phyloP scores from a whole-genome alignment of 2,329 filamentous ascomycete genomes.

The Colletotrichum tofieldiae region DNA sequence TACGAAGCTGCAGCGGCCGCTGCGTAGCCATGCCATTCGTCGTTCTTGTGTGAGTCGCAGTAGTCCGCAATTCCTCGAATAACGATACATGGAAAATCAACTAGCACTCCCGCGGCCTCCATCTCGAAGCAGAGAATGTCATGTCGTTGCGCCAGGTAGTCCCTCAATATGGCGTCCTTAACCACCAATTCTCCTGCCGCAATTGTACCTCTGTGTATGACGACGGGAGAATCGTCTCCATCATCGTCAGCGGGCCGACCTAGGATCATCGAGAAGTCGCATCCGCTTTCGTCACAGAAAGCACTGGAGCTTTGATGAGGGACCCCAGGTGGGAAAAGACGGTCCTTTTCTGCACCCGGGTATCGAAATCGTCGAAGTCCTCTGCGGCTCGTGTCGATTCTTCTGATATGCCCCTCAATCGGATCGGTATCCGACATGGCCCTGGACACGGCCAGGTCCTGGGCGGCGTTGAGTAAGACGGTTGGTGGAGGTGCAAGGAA shows the following conservation, averaged over 20 bases:
- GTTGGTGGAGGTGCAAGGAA: background rate
- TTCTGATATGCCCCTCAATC: background rate
- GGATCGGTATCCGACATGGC: background rate
- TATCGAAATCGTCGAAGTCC: no score
- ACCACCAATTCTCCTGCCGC: constrained; percentile 43
- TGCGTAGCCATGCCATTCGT: constrained; percentile 36
- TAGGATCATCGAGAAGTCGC: no score
- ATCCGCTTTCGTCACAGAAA: no score
- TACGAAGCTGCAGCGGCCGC: constrained; percentile 39
- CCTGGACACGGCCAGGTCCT: background rate
- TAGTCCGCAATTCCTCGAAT: constrained; percentile 45
- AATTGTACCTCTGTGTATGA: constrained; percentile 44
- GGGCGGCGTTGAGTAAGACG: background rate
- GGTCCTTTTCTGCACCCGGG: background rate
- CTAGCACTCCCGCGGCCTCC: constrained; percentile 43
- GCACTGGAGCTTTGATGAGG: background rate
- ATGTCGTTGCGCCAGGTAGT: constrained; percentile 34
- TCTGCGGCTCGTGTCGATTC: background rate
- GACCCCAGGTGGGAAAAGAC: background rate
- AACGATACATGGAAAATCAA: constrained; percentile 41
- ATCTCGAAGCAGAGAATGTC: constrained; percentile 44
- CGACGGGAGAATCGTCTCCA: constrained; percentile 24
- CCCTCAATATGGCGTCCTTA: constrained; percentile 41
- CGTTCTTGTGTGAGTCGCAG: constrained; percentile 43
- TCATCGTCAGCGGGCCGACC: constrained; percentile 34